Evolutionary conservation across 202 grass and related monocot species (phyloP), one percentile per base, ranked within the genome.

Genomic region (Setaria italica): DNA sequence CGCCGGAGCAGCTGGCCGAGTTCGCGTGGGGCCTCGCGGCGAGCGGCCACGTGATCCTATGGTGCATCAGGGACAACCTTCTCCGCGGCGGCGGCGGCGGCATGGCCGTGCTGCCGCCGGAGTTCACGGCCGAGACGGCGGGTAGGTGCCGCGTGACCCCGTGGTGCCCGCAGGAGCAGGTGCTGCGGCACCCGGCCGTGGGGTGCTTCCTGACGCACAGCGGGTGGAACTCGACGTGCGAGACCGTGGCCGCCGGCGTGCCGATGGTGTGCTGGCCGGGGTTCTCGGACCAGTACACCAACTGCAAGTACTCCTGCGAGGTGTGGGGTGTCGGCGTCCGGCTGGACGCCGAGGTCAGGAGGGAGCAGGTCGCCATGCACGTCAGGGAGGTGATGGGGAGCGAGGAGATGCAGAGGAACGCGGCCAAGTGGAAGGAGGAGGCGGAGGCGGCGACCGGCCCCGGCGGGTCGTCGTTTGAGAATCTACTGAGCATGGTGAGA

Each of bases 1-100:
- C 88, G 43, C 13, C 32, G 20, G 48, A 80, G 20, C 93, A 90
- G 16, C 58, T 92, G 7, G 4, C 58, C 4, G 88, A 95, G 83
- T 93, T 95, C 55, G 88, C 90, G 8, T 92, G 88, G 90, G 90
- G 90, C 8, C 72, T 92, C 48, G 48, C 48, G 3, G 48, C 47
- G 3, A 53, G 3, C 47, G 47, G 70, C 7, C 70, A 33, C 70
- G 13, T 29, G 47, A 53, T 73, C 70, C 70, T 53, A 0, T 37
- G 13, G 63, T 37, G 0, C 63, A 19, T 67, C 32, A 37, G 63
- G 63, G 63, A 67, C 15, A 3, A 37, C 63, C 63, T 67, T 7
- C 15, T 67, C 15, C 5, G 1, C 5, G 30, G 62, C 30, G 1
- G 1, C 29, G 21, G 25, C 11, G 5, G 6, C 12, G 13, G 62